These are phyloP conservation scores for Spergularia marina DNA, from an alignment of 148 eudicot species.

Conservation along the genomic window DNA sequence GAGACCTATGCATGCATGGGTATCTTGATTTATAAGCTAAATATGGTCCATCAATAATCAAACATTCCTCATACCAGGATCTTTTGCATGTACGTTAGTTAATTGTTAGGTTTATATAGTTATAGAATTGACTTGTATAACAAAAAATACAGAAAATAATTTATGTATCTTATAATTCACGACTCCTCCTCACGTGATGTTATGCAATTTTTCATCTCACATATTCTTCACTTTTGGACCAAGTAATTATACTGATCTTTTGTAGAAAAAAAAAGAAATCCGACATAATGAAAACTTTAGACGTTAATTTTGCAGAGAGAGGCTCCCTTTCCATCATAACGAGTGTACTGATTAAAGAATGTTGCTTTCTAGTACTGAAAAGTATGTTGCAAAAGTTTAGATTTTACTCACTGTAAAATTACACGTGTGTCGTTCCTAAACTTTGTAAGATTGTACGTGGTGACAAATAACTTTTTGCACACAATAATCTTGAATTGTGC, in stretches of 20 bases:
- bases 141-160: background rate
- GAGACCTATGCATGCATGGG: background rate
- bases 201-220: background rate
- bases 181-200: slow-evolving; percentile 32
- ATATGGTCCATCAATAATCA: slow-evolving; percentile 21
- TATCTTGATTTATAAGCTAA: slow-evolving; percentile 20
- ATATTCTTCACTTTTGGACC: background rate
- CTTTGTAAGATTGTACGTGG: too few relatives aligned
- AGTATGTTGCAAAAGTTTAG: background rate
- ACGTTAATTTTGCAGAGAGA: slow-evolving; percentile 5
- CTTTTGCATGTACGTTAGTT: slow-evolving; percentile 12
- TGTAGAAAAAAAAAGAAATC: background rate
- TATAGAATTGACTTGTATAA: background rate
- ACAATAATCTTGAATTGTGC: too few relatives aligned
- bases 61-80: slow-evolving; percentile 24
- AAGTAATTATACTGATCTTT: slow-evolving; percentile 11
- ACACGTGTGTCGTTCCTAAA: too few relatives aligned
- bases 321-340: slow-evolving; percentile 14
- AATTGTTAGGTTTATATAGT: background rate
- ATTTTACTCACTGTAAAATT: background rate
- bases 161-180: slow-evolving; percentile 28
- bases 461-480: too few relatives aligned
- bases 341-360: background rate
- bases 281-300: slow-evolving; percentile 14
- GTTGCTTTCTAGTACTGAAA: background rate